Evolutionary conservation across 2,329 filamentous ascomycete species (phyloP), one percentile per base, ranked within the genome.

Genomic region (Fusarium mangiferae): DNA sequence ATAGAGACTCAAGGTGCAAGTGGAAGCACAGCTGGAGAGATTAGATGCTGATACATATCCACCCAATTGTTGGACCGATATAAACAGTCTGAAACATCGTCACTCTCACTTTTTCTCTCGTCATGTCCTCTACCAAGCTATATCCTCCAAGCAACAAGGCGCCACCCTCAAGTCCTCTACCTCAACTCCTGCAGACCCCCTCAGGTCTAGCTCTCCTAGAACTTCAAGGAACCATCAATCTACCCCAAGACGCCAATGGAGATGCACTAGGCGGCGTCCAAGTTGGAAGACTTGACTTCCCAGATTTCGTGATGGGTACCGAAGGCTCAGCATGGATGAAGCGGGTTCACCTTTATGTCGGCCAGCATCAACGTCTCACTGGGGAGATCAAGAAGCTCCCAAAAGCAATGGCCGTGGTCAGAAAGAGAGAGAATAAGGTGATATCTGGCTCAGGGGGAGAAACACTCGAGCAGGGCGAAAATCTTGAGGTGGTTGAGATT

Each of bases 351-450:
- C 85, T 98, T 55, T 98, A 96, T 80, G 89, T 98, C 9, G 96
- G 96, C 11, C 90, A 92, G 79, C 93, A 98, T 81, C 96, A 98
- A 84, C 89, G 95, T 68, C 88, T 98, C 80, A 93, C 91, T 2
- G 96, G 96, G 7, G 95, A 98, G 82, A 91, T 97, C 55, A 97
- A 95, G 87, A 97, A 95, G 83, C 84, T 98, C 56, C 88, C 89
- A 11, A 93, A 90, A 78, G 91, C 95, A 6, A 80, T 98, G 75
- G 96, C 92, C 8, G 86, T 98, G n/a, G 87, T 98, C 30, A 88
- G 91, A 72, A 90, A 89, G 77, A 87, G 87, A 65, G 79, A 78
- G 55, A 85, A 82, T 9, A 79, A 75, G 26, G 76, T 76, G 26
- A 83, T 93, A 36, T 84, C 88, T 44, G 75, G 75, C 30, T 79